phyloP scores from a whole-genome alignment of 345 rosid species.

The Dipteronia dyeriana region DNA sequence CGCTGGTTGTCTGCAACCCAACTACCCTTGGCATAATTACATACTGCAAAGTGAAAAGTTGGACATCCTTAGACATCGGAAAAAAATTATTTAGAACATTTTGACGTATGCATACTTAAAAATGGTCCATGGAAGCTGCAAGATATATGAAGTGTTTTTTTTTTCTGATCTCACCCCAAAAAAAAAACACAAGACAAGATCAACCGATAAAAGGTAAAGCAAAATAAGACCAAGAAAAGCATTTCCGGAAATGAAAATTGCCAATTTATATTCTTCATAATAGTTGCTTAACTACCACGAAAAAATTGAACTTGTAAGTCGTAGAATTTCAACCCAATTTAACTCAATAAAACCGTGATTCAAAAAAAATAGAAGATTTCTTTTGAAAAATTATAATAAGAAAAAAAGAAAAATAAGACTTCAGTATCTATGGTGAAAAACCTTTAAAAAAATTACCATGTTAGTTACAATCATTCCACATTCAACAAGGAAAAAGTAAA shows the following conservation, averaged over 20 bases:
- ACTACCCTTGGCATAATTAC: constrained; percentile 70
- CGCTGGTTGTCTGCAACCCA: constrained; percentile 55
- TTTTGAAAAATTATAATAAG: no score
- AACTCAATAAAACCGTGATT: neutral
- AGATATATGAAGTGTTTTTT: constrained; percentile 15
- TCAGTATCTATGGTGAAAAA: neutral
- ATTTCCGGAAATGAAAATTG: no score
- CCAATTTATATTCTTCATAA: neutral
- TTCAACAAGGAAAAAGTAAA: neutral
- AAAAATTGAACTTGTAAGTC: neutral
- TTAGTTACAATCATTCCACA: neutral
- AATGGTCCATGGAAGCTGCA: constrained; percentile 11
- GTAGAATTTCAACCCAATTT: neutral
- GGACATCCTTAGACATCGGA: constrained; percentile 7
- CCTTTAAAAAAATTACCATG: neutral
- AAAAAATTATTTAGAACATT: neutral
- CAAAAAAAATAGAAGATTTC: neutral
- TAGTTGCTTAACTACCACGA: neutral
- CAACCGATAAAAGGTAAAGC: neutral
- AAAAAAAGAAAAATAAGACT: neutral
- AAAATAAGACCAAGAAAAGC: neutral
- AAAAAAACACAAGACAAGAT: neutral
- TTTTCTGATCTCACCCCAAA: no score
- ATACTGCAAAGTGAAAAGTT: constrained; percentile 40
- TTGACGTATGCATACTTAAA: neutral